Conservation (phyloP, 2,329 filamentous ascomycete genomes). For the Ciborinia camelliae region DNA sequence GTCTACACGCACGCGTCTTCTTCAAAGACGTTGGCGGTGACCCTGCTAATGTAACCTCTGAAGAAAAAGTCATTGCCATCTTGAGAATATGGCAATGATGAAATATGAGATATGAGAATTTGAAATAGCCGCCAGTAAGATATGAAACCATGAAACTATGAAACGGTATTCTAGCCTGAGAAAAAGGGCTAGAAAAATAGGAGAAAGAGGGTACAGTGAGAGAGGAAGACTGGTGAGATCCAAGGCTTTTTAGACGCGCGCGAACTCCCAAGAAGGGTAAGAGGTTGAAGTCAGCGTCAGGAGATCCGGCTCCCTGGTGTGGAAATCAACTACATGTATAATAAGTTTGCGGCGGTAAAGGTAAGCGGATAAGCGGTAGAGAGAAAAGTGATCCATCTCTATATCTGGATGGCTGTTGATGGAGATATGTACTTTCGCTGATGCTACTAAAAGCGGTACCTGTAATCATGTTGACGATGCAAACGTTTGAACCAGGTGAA, state of each 20-base stretch:
- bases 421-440: constrained; percentile 3
- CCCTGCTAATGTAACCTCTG: constrained; percentile 1
- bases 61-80: constrained; percentile 16
- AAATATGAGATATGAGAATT: neutral
- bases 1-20: constrained; percentile 32
- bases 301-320: constrained; percentile 15
- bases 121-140: neutral
- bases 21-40: constrained; percentile 3
- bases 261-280: neutral
- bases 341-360: neutral
- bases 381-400: neutral
- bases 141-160: neutral
- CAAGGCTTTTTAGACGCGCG: neutral
- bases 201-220: neutral
- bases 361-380: neutral
- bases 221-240: neutral
- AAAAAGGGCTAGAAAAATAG: neutral
- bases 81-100: constrained; percentile 16
- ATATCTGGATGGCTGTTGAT: neutral
- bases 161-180: constrained; percentile 2
- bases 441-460: neutral
- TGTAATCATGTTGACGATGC: constrained; percentile 2
- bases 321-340: constrained; percentile 12
- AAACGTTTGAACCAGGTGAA: too few species aligned
- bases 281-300: neutral